Conservation (phyloP, 768 basidiomycete genomes). For the Serendipita sp. region DNA sequence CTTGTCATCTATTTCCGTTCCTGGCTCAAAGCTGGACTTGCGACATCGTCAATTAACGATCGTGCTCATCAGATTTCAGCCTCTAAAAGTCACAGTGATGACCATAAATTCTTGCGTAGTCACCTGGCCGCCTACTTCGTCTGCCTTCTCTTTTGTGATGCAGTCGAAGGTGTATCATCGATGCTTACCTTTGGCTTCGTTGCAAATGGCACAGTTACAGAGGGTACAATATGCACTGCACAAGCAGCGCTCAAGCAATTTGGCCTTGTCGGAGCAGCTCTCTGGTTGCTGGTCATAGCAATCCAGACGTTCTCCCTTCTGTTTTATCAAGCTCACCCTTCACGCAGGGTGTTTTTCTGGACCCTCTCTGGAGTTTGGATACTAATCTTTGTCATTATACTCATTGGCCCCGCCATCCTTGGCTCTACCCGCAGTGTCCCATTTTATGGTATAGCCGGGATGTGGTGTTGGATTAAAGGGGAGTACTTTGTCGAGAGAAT, state of each 20-base stretch:
- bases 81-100: not conserved
- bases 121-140: not conserved
- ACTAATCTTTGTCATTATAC: not conserved
- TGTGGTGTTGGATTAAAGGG: not conserved
- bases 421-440: not conserved
- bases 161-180: not conserved
- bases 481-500: not conserved
- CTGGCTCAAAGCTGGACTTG: not conserved
- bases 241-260: not conserved
- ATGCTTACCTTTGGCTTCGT: not conserved
- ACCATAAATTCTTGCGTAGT: not conserved
- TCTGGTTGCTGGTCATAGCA: not conserved
- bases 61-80: not conserved
- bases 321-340: not conserved
- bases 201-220: not conserved
- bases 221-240: not conserved
- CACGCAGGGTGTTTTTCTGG: not conserved
- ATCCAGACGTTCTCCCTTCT: not conserved
- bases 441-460: not conserved
- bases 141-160: not conserved
- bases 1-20: not conserved
- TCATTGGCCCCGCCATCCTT: not conserved
- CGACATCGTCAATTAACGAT: not conserved
- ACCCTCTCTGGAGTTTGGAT: not conserved
- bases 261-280: not conserved